Evolutionary conservation across 176 grass and related monocot species (phyloP).

Genomic region (Bromus sterilis): DNA sequence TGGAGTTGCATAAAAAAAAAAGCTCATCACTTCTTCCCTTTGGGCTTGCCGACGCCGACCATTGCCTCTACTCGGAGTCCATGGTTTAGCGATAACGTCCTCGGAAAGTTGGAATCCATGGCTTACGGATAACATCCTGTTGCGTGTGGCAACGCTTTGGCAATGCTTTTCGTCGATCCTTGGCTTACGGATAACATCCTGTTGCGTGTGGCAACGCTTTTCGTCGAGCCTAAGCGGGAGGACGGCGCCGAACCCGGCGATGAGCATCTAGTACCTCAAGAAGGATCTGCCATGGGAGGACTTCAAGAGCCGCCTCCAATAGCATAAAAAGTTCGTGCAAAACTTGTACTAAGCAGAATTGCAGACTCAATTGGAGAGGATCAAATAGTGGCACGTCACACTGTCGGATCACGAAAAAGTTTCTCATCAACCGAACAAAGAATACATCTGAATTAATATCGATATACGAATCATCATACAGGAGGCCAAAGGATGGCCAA

Average conservation of each 20-base stretch:
- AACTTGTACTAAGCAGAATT: not conserved
- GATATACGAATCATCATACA: conserved; percentile 16
- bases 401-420: too few species aligned
- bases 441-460: conserved; percentile 27
- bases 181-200: not conserved
- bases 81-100: too few species aligned
- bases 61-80: too few species aligned
- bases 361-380: too few species aligned
- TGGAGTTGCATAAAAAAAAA: too few species aligned
- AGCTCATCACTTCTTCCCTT: too few species aligned
- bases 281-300: conserved; percentile 49
- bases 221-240: conserved; percentile 63
- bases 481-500: conserved; percentile 30
- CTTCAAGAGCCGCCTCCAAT: conserved; percentile 52
- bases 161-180: too few species aligned
- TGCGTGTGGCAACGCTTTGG: too few species aligned
- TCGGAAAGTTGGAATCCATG: too few species aligned
- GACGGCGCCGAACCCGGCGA: conserved; percentile 59
- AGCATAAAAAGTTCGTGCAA: not conserved
- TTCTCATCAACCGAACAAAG: not conserved
- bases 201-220: conserved; percentile 45
- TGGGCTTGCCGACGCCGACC: too few species aligned
- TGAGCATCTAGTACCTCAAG: conserved; percentile 69
- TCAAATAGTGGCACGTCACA: not conserved
- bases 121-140: too few species aligned